Evolutionary conservation across 768 basidiomycete species (phyloP).

Genomic region (Tricholomella constricta): DNA sequence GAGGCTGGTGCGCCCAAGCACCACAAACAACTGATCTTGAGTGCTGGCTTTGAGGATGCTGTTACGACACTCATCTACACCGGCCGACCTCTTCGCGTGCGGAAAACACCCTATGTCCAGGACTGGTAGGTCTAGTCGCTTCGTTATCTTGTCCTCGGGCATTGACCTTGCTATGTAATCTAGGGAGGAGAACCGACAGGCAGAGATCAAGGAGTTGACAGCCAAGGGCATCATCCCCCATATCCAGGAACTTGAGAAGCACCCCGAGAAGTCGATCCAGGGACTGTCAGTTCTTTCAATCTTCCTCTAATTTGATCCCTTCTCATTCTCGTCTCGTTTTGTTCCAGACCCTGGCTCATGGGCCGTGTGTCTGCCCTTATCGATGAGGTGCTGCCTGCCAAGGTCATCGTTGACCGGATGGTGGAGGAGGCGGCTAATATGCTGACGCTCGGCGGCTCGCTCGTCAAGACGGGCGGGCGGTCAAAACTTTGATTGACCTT

Average conservation of each 20-base stretch:
- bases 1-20: conserved; percentile 83
- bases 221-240: conserved; percentile 82
- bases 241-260: conserved; percentile 68
- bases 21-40: conserved; percentile 80
- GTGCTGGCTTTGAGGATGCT: conserved; percentile 76
- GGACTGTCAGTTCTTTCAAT: conserved; percentile 35
- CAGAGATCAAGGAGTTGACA: conserved; percentile 82
- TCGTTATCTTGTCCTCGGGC: neutral
- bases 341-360: conserved; percentile 66
- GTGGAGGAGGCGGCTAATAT: conserved; percentile 40
- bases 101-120: conserved; percentile 81
- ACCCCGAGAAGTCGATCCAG: conserved; percentile 76
- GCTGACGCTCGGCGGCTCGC: conserved; percentile 35
- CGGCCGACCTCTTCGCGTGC: conserved; percentile 85
- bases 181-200: conserved; percentile 77
- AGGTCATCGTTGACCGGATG: conserved; percentile 84
- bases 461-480: conserved; percentile 40
- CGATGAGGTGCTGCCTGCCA: conserved; percentile 77
- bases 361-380: conserved; percentile 79
- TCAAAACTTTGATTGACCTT: conserved; percentile 49
- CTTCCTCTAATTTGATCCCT: neutral
- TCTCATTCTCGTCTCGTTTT: neutral
- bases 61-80: conserved; percentile 87
- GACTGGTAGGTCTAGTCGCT: conserved; percentile 64
- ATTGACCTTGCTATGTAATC: neutral